A percentile compares a stretch with the other conserved stretches of the same genome.
These are phyloP conservation scores for Gnetum montanum DNA, from an alignment of 75 land plant genomes.

Conservation along the genomic window DNA sequence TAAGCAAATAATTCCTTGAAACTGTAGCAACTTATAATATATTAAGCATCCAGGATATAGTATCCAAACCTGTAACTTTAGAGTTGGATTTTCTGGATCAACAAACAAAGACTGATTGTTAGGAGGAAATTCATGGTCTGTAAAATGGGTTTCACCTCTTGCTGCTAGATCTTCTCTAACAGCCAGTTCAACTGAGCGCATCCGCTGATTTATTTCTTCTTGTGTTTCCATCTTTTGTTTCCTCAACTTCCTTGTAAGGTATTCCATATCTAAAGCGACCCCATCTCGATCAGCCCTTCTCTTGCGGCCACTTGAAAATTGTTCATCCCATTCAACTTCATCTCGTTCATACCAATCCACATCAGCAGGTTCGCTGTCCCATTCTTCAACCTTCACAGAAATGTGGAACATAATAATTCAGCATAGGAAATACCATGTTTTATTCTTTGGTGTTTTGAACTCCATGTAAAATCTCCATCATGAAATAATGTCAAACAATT, in stretches of 20 bases:
- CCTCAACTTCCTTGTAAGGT: constrained; percentile 65
- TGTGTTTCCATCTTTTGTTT: constrained; percentile 77
- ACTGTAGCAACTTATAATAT: no score
- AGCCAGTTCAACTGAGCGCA: constrained; percentile 92
- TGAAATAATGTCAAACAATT: no score
- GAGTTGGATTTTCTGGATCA: constrained; percentile 73
- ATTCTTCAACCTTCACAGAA: constrained; percentile 69
- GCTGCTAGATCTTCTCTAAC: constrained; percentile 91
- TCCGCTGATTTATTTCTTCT: constrained; percentile 82
- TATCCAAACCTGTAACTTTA: constrained; percentile 66
- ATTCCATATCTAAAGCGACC: constrained; percentile 70
- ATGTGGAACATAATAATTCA: background rate
- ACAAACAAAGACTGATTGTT: constrained; percentile 71
- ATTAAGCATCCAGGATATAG: background rate
- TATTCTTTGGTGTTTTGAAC: background rate
- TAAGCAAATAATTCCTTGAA: no score
- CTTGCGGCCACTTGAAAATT: constrained; percentile 88
- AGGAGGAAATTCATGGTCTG: constrained; percentile 98
- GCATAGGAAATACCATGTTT: background rate
- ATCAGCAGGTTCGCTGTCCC: constrained; percentile 90
- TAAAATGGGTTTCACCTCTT: constrained; percentile 83
- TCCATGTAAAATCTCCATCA: background rate
- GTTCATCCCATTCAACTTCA: constrained; percentile 96
- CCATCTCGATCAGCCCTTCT: constrained; percentile 64
- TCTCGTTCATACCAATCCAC: constrained; percentile 83